phyloP scores from a whole-genome alignment of 1,284 basidiomycete genomes.

The Xerocomus amazonicus region DNA sequence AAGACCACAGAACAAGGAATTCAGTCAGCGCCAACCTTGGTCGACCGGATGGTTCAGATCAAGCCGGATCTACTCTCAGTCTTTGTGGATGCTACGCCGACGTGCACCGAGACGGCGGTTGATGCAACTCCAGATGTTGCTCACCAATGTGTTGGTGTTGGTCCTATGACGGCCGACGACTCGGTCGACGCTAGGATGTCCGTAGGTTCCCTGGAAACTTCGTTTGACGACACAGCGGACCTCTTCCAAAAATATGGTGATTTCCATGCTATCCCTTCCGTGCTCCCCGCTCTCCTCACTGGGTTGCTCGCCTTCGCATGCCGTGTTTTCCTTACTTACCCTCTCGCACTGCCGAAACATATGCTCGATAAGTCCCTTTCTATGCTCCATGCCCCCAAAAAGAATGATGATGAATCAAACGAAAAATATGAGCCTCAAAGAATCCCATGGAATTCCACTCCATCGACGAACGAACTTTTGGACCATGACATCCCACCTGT shows the following conservation, averaged over 20 bases:
- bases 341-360: constrained; percentile 43
- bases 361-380: constrained; percentile 35
- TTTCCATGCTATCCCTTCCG: constrained; percentile 25
- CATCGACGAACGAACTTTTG: constrained; percentile 26
- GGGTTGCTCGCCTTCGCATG: constrained; percentile 44
- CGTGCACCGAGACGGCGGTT: constrained; percentile 28
- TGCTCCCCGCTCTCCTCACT: constrained; percentile 42
- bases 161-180: constrained; percentile 27
- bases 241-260: constrained; percentile 27
- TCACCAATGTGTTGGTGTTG: constrained; percentile 41
- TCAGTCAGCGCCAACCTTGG: constrained; percentile 48
- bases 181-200: constrained; percentile 31
- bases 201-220: constrained; percentile 25
- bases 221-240: constrained; percentile 25
- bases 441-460: constrained; percentile 20
- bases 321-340: constrained; percentile 42
- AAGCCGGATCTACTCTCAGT: constrained; percentile 40
- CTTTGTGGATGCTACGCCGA: constrained; percentile 44
- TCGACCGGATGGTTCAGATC: constrained; percentile 45
- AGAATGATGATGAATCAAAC: constrained; percentile 28
- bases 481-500: constrained; percentile 42
- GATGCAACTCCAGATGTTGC: constrained; percentile 34
- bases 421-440: constrained; percentile 32
- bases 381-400: constrained; percentile 33
- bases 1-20: constrained; percentile 41